phyloP scores from a whole-genome alignment of 495 filamentous ascomycete genomes.

The Penicillium subrubescens region DNA sequence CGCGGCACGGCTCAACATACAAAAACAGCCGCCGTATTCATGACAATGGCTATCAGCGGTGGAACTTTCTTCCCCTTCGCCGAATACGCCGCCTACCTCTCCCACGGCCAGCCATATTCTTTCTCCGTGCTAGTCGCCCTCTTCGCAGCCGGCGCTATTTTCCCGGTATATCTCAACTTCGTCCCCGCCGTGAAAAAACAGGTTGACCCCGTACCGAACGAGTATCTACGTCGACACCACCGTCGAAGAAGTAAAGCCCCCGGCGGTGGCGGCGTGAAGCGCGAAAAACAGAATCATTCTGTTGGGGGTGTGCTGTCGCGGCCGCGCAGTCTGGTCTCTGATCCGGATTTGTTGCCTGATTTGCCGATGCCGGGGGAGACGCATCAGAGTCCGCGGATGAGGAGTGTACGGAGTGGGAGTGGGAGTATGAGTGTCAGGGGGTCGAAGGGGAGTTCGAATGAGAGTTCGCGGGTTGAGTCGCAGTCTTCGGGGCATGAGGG shows the following conservation, averaged over 20 bases:
- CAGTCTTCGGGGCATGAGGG: neutral
- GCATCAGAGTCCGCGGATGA: conserved; percentile 6
- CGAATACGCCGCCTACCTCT: conserved; percentile 47
- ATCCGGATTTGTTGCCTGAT: conserved; percentile 34
- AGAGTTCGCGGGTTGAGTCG: neutral
- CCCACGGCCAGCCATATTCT: conserved; percentile 46
- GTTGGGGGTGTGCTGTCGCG: conserved; percentile 42
- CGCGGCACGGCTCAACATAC: conserved; percentile 63
- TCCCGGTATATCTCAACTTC: conserved; percentile 62
- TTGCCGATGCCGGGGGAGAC: conserved; percentile 27
- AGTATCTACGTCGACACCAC: conserved; percentile 41
- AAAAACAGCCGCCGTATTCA: conserved; percentile 55
- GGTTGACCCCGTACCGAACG: conserved; percentile 58
- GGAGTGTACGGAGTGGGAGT: neutral
- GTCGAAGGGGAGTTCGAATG: neutral
- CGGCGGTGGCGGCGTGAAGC: conserved; percentile 34
- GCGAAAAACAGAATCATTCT: conserved; percentile 40
- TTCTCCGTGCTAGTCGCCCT: conserved; percentile 60
- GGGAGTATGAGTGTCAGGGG: neutral
- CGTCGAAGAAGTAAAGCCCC: conserved; percentile 19
- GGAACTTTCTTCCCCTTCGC: conserved; percentile 60
- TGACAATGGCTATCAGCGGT: conserved; percentile 59
- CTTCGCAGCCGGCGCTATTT: conserved; percentile 57
- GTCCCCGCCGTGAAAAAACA: conserved; percentile 60
- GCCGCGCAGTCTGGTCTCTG: conserved; percentile 39